A percentile compares a stretch with the other conserved stretches of the same genome.
These are phyloP conservation scores for Bipolaris zeicola DNA, from an alignment of 2,329 filamentous ascomycete genomes.

Conservation along the genomic window DNA sequence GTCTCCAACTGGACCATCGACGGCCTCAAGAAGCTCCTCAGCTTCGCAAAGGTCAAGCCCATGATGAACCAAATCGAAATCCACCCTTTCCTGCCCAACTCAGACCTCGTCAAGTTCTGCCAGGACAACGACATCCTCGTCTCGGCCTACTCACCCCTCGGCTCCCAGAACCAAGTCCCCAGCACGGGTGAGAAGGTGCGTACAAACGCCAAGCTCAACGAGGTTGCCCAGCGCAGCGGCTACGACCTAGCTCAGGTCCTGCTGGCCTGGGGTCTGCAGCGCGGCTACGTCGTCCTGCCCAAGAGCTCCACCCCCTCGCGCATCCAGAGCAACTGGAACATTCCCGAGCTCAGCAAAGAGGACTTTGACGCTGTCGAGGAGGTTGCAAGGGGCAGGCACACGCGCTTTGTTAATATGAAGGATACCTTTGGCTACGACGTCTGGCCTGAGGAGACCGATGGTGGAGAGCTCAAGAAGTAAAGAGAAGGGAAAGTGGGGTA, in stretches of 20 bases:
- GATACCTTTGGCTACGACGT: slow-evolving; percentile 77
- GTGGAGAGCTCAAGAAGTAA: slow-evolving; percentile 34
- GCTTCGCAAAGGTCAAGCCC: slow-evolving; percentile 69
- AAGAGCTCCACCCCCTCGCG: slow-evolving; percentile 51
- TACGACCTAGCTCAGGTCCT: slow-evolving; percentile 82
- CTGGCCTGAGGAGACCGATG: slow-evolving; percentile 50
- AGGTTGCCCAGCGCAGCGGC: slow-evolving; percentile 72
- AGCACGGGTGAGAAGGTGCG: slow-evolving; percentile 71
- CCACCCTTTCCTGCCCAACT: slow-evolving; percentile 74
- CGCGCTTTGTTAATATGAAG: slow-evolving; percentile 81
- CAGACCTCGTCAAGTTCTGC: slow-evolving; percentile 63
- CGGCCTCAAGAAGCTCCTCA: slow-evolving; percentile 70
- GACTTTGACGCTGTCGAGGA: slow-evolving; percentile 65
- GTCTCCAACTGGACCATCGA: slow-evolving; percentile 74
- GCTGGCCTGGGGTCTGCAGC: slow-evolving; percentile 81
- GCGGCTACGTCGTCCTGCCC: slow-evolving; percentile 57
- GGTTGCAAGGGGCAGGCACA: slow-evolving; percentile 69
- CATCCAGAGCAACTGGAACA: slow-evolving; percentile 66
- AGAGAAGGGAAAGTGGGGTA: not conserved
- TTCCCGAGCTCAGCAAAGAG: slow-evolving; percentile 60
- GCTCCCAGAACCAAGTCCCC: slow-evolving; percentile 72
- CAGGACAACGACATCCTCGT: slow-evolving; percentile 64
- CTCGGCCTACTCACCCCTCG: slow-evolving; percentile 70
- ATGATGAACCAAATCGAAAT: slow-evolving; percentile 77
- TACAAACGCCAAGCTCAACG: slow-evolving; percentile 69